Evolutionary conservation across 1,284 basidiomycete genomes (phyloP), one percentile per base, ranked within the genome.

Genomic region (Anthracocystis panici-leucophaei): DNA sequence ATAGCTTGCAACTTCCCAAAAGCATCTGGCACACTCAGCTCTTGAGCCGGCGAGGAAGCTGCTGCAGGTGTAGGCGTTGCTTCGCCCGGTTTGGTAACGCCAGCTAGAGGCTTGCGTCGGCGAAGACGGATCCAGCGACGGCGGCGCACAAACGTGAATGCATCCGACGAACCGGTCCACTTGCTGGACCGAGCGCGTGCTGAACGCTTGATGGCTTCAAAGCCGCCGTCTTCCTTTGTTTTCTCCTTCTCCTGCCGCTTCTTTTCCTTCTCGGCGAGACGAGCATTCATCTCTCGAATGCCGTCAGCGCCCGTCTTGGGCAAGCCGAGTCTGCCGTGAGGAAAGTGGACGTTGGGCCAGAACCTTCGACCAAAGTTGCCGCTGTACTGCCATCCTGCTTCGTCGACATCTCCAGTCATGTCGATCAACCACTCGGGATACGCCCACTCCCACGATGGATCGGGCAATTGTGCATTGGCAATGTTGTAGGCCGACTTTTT

Each of bases 381-480:
- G 42, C 77, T 76, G 61, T 84, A 84, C 67, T 84, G 82, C 83
- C 83, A 84, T 29, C 83, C 83, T 3, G 80, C 77, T 62, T 84
- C 82, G 45, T 84, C 83, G 8, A 81, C 82, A 48, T 84, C 82
- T 46, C 81, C 82, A 0, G 79, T 79, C 83, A 84, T 84, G 68
- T 84, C 83, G 63, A 84, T 82, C 53, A 79, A 64, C 83, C 83
- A 84, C 29, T 82, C 79, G 14, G 65, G 66, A 40, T 84, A 80
- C 20, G 82, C 82, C 83, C 83, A 84, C 46, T 84, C 83, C 83
- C 83, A 84, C 9, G 77, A 78, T 5, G 81, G 77, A 66, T 84
- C 82, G 2, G 83, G 83, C 42, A 84, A 65, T 67, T 84, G 83
- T 14, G 82, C 81, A 42, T 82, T 84, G 31, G 78, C 74, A 42